Conservation (phyloP, 345 rosid species). For the Barbarea vulgaris region DNA sequence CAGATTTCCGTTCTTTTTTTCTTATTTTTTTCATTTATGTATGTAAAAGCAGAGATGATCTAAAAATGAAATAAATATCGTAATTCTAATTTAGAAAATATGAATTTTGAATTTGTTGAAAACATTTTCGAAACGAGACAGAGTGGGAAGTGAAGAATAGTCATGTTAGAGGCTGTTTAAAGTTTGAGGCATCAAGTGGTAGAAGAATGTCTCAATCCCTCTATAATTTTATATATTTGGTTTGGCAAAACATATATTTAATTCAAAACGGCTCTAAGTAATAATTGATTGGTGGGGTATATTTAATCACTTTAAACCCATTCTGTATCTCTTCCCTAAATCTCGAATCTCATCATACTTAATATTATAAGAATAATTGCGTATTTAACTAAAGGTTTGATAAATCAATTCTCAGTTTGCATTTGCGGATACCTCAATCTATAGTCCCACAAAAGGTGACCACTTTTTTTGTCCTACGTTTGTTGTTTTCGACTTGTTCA, state of each 20-base stretch:
- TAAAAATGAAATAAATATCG: not conserved
- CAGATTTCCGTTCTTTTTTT: not conserved
- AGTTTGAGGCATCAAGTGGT: constrained; percentile 25
- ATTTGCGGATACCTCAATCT: constrained; percentile 17
- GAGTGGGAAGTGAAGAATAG: constrained; percentile 16
- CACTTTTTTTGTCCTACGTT: constrained; percentile 32
- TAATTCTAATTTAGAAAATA: not conserved
- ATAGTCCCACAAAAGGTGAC: constrained; percentile 28
- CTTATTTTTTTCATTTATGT: not conserved
- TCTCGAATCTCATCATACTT: constrained; percentile 27
- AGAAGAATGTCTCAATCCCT: constrained; percentile 6
- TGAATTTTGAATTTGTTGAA: not conserved
- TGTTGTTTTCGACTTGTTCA: constrained; percentile 24
- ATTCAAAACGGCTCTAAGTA: not conserved
- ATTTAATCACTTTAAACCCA: constrained; percentile 17
- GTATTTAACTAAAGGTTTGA: not conserved
- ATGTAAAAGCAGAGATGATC: not conserved
- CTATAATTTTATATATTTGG: not conserved
- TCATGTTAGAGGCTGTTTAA: not conserved
- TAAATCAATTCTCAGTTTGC: constrained; percentile 10
- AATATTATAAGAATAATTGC: not conserved
- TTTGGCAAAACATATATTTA: not conserved
- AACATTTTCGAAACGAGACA: not conserved
- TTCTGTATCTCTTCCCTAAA: not conserved
- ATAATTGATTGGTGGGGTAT: constrained; percentile 36